These are phyloP conservation scores for Waitea zeae DNA, from an alignment of 1,284 basidiomycete genomes.

Conservation along the genomic window DNA sequence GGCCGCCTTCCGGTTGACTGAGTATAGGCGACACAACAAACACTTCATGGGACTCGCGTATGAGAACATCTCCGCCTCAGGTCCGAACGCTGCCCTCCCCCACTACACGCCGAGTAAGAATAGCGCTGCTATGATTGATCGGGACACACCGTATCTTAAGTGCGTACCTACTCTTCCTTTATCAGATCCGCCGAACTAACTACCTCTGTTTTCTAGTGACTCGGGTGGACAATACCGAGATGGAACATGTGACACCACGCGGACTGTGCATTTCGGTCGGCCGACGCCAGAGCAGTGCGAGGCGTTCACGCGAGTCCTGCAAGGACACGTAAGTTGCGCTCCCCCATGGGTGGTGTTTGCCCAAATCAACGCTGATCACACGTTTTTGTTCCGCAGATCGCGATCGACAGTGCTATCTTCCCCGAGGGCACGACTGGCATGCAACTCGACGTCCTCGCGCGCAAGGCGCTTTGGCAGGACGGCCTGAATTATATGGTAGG, in stretches of 20 bases:
- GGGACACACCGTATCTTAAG: slow-evolving; percentile 80
- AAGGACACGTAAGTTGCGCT: slow-evolving; percentile 68
- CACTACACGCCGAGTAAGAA: slow-evolving; percentile 77
- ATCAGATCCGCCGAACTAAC: slow-evolving; percentile 2
- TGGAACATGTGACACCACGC: slow-evolving; percentile 87
- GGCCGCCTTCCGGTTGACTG: slow-evolving; percentile 70
- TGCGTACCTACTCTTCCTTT: slow-evolving; percentile 19
- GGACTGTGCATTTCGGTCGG: slow-evolving; percentile 80
- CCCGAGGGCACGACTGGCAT: slow-evolving; percentile 74
- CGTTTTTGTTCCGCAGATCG: slow-evolving; percentile 38
- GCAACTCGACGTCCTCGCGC: slow-evolving; percentile 73
- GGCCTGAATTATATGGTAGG: slow-evolving; percentile 67
- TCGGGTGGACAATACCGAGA: slow-evolving; percentile 83
- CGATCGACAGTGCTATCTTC: slow-evolving; percentile 79
- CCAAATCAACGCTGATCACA: slow-evolving; percentile 4
- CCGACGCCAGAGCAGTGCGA: slow-evolving; percentile 71
- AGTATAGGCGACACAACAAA: slow-evolving; percentile 60
- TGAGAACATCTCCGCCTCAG: slow-evolving; percentile 84
- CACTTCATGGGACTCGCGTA: slow-evolving; percentile 84
- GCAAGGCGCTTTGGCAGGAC: slow-evolving; percentile 77
- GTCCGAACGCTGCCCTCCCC: slow-evolving; percentile 83
- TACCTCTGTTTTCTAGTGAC: slow-evolving; percentile 32
- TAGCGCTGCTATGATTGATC: slow-evolving; percentile 59
- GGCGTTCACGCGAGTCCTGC: slow-evolving; percentile 87
- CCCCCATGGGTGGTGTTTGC: slow-evolving; percentile 8